Conservation (phyloP, 164 flowering plant species). For the Kalanchoe fedtschenkoi region DNA sequence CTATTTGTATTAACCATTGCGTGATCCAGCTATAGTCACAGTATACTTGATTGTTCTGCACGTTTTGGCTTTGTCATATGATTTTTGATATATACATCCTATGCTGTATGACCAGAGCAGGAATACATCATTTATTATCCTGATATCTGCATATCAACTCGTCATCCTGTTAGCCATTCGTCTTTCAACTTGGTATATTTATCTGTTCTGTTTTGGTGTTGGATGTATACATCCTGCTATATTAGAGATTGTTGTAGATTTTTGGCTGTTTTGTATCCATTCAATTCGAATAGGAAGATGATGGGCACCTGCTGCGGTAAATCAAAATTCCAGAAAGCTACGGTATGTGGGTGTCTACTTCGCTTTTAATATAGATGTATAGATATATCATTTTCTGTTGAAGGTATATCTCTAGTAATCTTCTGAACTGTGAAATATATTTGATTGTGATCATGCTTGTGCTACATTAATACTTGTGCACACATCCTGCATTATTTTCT, state of each 20-base stretch:
- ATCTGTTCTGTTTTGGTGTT: not conserved
- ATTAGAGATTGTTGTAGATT: not conserved
- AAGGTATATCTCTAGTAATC: not conserved
- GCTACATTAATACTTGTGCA: not conserved
- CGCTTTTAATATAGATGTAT: slow-evolving; percentile 26
- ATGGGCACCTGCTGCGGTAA: slow-evolving; percentile 89
- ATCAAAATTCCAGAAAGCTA: slow-evolving; percentile 41
- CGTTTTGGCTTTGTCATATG: too few species aligned
- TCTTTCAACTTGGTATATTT: not conserved
- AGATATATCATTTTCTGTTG: slow-evolving; percentile 11
- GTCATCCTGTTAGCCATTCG: not conserved
- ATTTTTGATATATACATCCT: too few species aligned
- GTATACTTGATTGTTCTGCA: too few species aligned
- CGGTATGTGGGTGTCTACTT: slow-evolving; percentile 80
- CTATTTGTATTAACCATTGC: too few species aligned
- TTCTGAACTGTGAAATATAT: not conserved
- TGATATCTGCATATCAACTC: too few species aligned
- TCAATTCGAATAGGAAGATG: slow-evolving; percentile 73
- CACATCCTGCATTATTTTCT: not conserved
- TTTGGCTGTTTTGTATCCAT: slow-evolving; percentile 45
- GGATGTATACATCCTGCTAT: not conserved
- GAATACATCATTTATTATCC: too few species aligned
- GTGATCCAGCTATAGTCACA: too few species aligned
- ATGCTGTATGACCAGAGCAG: too few species aligned
- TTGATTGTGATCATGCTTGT: slow-evolving; percentile 3